Percentiles rank a stretch among this genome's conserved stretches.
Conservation (phyloP, 2,329 filamentous ascomycete species). For the Aureobasidium sp. region DNA sequence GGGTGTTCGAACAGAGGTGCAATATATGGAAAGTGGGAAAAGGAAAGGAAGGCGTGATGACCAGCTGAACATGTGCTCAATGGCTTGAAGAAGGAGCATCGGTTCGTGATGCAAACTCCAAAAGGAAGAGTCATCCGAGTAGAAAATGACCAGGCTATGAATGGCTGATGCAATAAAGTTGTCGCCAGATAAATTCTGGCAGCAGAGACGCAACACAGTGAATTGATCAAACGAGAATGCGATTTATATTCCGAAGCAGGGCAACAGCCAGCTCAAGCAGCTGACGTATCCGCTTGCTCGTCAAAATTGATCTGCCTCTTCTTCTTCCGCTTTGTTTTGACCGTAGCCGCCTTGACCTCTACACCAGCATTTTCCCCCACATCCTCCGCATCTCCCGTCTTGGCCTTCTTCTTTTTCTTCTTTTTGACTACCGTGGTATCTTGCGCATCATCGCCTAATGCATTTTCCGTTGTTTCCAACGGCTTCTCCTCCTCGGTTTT, state of each 20-base stretch:
- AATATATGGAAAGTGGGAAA: not conserved
- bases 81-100: not conserved
- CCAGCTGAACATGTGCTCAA: not conserved
- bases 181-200: not conserved
- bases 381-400: constrained; percentile 47
- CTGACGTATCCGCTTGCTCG: not conserved
- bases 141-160: too few relatives aligned
- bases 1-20: not conserved
- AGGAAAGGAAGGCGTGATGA: not conserved
- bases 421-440: constrained; percentile 53
- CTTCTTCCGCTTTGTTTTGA: constrained; percentile 79
- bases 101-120: not conserved
- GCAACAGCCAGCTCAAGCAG: not conserved
- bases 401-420: constrained; percentile 57
- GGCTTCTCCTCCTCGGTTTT: not conserved
- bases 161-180: not conserved
- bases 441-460: not conserved
- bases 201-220: not conserved
- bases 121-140: not conserved
- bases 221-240: not conserved
- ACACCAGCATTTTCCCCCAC: constrained; percentile 61
- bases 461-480: not conserved
- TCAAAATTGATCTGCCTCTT: constrained; percentile 75
- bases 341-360: constrained; percentile 65
- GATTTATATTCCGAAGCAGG: not conserved